phyloP scores from a whole-genome alignment of 208 protist genomes.

The Wallacemonas sp. region DNA sequence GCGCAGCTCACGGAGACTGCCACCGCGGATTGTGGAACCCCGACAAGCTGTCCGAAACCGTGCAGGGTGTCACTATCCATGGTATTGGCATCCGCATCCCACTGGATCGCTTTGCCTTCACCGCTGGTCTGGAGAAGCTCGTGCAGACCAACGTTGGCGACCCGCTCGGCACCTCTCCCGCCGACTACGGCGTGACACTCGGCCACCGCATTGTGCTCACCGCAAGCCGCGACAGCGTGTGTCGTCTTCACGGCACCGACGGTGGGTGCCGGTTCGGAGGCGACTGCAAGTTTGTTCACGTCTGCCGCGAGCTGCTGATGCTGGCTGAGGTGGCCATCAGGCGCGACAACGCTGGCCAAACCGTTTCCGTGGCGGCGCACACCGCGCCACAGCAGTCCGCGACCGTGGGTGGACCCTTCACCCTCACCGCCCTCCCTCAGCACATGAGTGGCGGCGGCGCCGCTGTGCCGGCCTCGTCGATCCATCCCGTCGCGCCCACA shows the following conservation, averaged over 20 bases:
- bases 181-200: slow-evolving; percentile 3
- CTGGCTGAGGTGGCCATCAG: slow-evolving; percentile 4
- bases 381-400: neutral
- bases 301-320: slow-evolving; percentile 37
- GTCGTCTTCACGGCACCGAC: slow-evolving; percentile 33
- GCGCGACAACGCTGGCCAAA: neutral
- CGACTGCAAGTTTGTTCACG: slow-evolving; percentile 64
- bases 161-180: neutral
- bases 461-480: no score
- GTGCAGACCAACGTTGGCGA: slow-evolving; percentile 12
- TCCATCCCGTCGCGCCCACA: no score
- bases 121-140: slow-evolving; percentile 30
- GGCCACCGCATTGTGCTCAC: slow-evolving; percentile 11
- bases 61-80: slow-evolving; percentile 4
- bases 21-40: slow-evolving; percentile 28
- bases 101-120: slow-evolving; percentile 39
- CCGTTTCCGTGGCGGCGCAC: no score
- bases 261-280: slow-evolving; percentile 52
- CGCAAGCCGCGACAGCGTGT: slow-evolving; percentile 20
- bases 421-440: no score
- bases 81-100: slow-evolving; percentile 15
- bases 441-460: no score
- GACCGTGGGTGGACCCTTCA: no score
- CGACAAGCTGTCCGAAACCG: slow-evolving; percentile 9
- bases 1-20: slow-evolving; percentile 40